Conservation (phyloP, 345 rosid species). For the Anastatica hierochuntica region DNA sequence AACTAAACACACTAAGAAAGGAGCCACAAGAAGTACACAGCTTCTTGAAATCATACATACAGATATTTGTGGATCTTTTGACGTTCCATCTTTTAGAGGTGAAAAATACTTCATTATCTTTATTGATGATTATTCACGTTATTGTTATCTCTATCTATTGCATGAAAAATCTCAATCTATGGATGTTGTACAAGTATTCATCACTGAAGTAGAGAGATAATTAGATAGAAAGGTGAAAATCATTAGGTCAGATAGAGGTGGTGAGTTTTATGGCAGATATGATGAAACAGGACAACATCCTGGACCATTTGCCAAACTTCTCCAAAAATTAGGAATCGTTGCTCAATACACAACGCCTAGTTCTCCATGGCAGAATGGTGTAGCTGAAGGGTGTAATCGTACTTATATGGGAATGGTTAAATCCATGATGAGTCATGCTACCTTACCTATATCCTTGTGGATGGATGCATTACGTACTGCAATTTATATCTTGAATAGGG, state of each 20-base stretch:
- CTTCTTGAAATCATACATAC: background rate
- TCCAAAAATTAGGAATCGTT: background rate
- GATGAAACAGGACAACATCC: background rate
- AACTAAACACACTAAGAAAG: conserved; percentile 3
- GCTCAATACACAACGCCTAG: background rate
- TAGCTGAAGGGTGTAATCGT: background rate
- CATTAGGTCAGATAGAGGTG: background rate
- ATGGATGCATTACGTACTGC: background rate
- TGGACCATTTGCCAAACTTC: background rate
- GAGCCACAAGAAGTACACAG: conserved; percentile 1
- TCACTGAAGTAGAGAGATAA: background rate
- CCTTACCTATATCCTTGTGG: conserved; percentile 6
- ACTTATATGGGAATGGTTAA: background rate
- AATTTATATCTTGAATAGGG: background rate
- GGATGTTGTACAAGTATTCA: background rate
- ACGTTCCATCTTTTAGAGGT: background rate
- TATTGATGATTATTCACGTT: background rate
- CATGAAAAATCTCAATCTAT: no score
- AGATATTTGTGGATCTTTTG: conserved; percentile 1
- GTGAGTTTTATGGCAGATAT: background rate
- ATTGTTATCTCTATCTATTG: conserved; percentile 7
- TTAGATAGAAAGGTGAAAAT: conserved; percentile 3
- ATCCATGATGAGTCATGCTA: background rate
- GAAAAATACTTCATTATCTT: background rate
- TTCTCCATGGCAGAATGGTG: conserved; percentile 13